Conservation (phyloP, 1,139 yeast genomes). For the Debaryomyces robertsiae region DNA sequence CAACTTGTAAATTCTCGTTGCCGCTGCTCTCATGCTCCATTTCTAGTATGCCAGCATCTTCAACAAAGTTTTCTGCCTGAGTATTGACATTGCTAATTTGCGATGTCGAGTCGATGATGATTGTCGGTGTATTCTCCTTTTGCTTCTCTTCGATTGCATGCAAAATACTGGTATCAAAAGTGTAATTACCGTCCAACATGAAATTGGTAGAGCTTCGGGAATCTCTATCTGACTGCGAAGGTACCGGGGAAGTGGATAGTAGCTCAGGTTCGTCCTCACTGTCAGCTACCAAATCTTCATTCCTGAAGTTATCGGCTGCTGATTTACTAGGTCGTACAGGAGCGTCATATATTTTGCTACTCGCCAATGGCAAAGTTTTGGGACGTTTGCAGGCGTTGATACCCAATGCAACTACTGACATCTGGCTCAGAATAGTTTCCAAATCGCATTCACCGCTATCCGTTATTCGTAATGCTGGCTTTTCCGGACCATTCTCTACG, state of each 20-base stretch:
- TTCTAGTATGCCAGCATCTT: conserved; percentile 2
- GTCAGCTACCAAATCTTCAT: conserved; percentile 14
- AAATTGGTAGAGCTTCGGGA: conserved; percentile 3
- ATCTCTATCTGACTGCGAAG: conserved; percentile 3
- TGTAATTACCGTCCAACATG: neutral
- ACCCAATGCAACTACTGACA: conserved; percentile 7
- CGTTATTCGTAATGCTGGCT: neutral
- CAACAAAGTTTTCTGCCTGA: conserved; percentile 5
- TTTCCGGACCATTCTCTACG: neutral
- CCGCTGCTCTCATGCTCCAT: neutral
- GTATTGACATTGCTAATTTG: conserved; percentile 8
- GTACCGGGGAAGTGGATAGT: conserved; percentile 3
- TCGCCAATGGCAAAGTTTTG: neutral
- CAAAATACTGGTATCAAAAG: conserved; percentile 3
- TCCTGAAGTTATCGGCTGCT: neutral
- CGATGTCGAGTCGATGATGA: conserved; percentile 1
- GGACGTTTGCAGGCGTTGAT: neutral
- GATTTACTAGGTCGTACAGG: neutral
- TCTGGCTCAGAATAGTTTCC: conserved; percentile 7
- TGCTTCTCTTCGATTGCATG: neutral
- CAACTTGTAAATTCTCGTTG: neutral
- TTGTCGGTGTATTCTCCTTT: neutral
- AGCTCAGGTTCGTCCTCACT: conserved; percentile 19
- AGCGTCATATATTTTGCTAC: no score
- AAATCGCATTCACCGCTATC: conserved; percentile 2